A percentile compares a stretch with the other conserved stretches of the same genome.
These are phyloP conservation scores for Vinca major DNA, from an alignment of 305 asterid genomes.

Conservation along the genomic window DNA sequence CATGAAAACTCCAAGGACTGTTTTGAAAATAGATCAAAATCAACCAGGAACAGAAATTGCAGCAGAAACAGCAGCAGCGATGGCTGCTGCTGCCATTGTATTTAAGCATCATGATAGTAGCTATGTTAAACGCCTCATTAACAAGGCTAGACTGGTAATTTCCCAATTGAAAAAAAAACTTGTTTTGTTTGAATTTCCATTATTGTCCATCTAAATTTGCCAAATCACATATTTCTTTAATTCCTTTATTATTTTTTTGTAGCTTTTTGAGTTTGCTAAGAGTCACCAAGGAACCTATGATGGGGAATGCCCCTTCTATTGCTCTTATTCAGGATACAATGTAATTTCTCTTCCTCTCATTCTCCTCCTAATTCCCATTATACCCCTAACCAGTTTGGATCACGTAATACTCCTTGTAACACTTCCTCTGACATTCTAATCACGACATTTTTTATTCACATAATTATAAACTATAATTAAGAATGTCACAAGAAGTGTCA, in stretches of 20 bases:
- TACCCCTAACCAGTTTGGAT: too few species aligned
- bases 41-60: constrained; percentile 73
- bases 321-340: constrained; percentile 68
- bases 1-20: constrained; percentile 58
- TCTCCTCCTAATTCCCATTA: neutral
- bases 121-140: constrained; percentile 38
- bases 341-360: constrained; percentile 23
- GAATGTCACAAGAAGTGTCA: too few species aligned
- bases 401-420: too few species aligned
- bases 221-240: neutral
- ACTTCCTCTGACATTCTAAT: too few species aligned
- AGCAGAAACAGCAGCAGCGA: constrained; percentile 69
- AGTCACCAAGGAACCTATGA: constrained; percentile 58
- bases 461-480: too few species aligned
- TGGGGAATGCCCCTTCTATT: constrained; percentile 86
- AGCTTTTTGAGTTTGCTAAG: constrained; percentile 62
- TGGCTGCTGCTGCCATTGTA: constrained; percentile 60
- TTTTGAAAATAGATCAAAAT: constrained; percentile 37
- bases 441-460: too few species aligned
- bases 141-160: constrained; percentile 36
- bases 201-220: neutral
- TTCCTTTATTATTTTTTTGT: constrained; percentile 14
- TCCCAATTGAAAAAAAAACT: neutral
- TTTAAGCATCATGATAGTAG: constrained; percentile 29
- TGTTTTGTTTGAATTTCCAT: neutral